phyloP scores from a whole-genome alignment of 257 asterid genomes.

The Solanum gandarillasii region DNA sequence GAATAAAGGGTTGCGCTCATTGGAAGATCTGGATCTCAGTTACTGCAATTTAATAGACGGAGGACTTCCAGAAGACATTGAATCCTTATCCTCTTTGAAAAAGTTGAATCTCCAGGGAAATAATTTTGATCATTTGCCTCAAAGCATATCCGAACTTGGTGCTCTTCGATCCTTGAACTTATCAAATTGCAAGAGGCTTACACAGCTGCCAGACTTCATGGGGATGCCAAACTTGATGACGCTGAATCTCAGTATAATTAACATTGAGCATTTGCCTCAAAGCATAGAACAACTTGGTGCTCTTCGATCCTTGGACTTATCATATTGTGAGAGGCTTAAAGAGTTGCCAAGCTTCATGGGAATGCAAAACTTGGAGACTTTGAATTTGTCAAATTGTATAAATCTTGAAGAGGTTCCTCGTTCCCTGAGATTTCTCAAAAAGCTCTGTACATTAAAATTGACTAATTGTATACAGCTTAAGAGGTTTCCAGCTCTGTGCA shows the following conservation, averaged over 20 bases:
- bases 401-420: too few species aligned
- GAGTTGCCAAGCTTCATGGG: background rate
- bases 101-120: accelerated
- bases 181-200: background rate
- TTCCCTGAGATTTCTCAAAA: too few species aligned
- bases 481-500: too few species aligned
- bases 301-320: background rate
- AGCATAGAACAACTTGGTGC: background rate
- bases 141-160: background rate
- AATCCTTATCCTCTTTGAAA: background rate
- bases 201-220: background rate
- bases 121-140: background rate
- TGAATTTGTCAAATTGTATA: background rate
- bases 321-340: background rate
- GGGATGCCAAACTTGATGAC: background rate
- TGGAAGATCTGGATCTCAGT: background rate
- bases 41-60: background rate
- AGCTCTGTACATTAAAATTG: too few species aligned
- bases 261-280: background rate
- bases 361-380: background rate
- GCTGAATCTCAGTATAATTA: background rate
- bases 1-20: background rate
- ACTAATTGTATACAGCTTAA: too few species aligned
- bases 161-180: background rate
- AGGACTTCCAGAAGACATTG: background rate